Conservation (phyloP, 371 early-diverging fungal species). For the Lichtheimia ramosa region DNA sequence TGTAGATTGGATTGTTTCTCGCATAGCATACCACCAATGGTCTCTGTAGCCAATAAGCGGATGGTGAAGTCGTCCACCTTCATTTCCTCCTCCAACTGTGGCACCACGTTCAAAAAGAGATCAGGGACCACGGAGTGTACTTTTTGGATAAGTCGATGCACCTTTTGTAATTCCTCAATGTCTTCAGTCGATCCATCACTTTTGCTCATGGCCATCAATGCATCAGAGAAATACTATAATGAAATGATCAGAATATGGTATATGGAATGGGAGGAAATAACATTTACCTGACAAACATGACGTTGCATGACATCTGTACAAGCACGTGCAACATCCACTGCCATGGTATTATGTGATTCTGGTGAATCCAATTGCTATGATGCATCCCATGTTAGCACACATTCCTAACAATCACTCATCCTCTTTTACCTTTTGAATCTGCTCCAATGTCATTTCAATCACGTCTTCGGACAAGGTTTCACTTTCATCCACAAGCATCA, state of each 20-base stretch:
- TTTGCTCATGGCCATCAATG: conserved; percentile 59
- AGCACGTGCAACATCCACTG: conserved; percentile 77
- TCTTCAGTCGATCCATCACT: conserved; percentile 48
- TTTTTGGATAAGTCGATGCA: conserved; percentile 80
- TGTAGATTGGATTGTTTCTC: conserved; percentile 70
- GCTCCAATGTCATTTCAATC: conserved; percentile 76
- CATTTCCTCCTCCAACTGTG: conserved; percentile 94
- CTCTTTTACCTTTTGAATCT: conserved; percentile 62
- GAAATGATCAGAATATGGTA: too few relatives aligned
- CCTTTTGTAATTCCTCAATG: conserved; percentile 63
- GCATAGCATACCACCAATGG: conserved; percentile 86
- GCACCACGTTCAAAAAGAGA: conserved; percentile 86
- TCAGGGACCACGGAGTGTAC: conserved; percentile 75
- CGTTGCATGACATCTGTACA: conserved; percentile 83
- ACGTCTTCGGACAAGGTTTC: conserved; percentile 70
- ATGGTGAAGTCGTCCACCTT: conserved; percentile 77
- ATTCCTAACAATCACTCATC: too few relatives aligned
- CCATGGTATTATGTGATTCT: conserved; percentile 75
- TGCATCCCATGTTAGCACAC: too few relatives aligned
- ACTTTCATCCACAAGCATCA: conserved; percentile 81
- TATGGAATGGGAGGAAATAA: background rate
- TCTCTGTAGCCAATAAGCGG: conserved; percentile 75
- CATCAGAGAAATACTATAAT: conserved; percentile 73
- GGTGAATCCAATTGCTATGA: too few relatives aligned
- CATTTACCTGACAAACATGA: conserved; percentile 78